Evolutionary conservation across 2,329 filamentous ascomycete genomes (phyloP).

Genomic region (Botrytis fragariae): DNA sequence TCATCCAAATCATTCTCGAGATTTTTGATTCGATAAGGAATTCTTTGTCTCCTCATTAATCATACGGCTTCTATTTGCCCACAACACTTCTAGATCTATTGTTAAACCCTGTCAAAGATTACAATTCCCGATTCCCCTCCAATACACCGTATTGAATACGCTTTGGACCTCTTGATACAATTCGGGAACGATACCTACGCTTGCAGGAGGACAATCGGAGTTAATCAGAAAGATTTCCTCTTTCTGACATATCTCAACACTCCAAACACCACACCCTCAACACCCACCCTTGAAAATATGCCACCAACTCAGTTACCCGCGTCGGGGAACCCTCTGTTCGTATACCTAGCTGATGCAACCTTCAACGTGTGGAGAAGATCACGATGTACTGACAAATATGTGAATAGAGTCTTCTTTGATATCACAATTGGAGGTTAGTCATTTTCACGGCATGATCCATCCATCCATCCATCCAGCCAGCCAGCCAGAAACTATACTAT

Average conservation of each 20-base stretch:
- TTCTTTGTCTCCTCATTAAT: neutral
- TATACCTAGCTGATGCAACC: constrained; percentile 27
- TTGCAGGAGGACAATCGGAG: neutral
- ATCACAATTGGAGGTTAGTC: constrained; percentile 71
- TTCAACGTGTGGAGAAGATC: constrained; percentile 1
- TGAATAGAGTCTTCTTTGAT: constrained; percentile 58
- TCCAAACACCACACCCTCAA: neutral
- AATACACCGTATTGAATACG: neutral
- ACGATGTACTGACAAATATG: constrained; percentile 24
- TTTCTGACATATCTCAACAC: neutral
- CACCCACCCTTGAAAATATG: constrained; percentile 31
- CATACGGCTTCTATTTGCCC: neutral
- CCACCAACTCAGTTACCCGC: constrained; percentile 42
- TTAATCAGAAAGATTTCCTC: neutral
- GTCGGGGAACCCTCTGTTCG: constrained; percentile 47
- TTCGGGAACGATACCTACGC: neutral
- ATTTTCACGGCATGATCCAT: constrained; percentile 5
- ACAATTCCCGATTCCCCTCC: neutral
- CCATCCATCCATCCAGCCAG: too few species aligned
- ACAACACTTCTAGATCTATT: neutral
- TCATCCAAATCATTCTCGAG: neutral
- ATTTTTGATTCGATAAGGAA: neutral
- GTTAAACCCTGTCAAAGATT: neutral
- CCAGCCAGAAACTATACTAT: neutral
- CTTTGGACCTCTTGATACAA: neutral